Conservation (phyloP, 768 basidiomycete genomes). For the Saitozyma podzolica region DNA sequence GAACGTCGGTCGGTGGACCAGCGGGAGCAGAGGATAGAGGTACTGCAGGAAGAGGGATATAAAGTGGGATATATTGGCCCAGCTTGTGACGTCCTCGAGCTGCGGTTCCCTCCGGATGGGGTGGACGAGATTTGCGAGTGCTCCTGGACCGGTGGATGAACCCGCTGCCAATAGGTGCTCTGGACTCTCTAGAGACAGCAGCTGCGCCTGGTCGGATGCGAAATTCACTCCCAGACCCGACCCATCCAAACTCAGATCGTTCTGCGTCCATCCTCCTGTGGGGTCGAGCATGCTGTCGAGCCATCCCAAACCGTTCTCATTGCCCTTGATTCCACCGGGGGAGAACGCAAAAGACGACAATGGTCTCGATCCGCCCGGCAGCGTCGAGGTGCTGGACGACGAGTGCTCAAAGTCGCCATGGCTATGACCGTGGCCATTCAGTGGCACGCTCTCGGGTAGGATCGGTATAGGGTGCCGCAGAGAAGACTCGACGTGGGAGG, state of each 20-base stretch:
- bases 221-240: slow-evolving; percentile 4
- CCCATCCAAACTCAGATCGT: not conserved
- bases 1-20: slow-evolving; percentile 45
- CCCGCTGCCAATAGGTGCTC: slow-evolving; percentile 18
- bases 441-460: not conserved
- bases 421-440: not conserved
- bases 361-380: not conserved
- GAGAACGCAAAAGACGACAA: slow-evolving; percentile 22
- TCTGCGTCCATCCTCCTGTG: slow-evolving; percentile 1
- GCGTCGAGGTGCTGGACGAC: not conserved
- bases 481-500: not conserved
- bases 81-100: slow-evolving; percentile 39
- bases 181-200: slow-evolving; percentile 35
- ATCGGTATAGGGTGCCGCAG: not conserved
- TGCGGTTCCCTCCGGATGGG: slow-evolving; percentile 27
- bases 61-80: slow-evolving; percentile 43
- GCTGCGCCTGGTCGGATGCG: slow-evolving; percentile 38
- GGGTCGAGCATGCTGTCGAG: slow-evolving; percentile 27
- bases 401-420: not conserved
- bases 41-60: slow-evolving; percentile 43
- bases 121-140: not conserved
- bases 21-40: slow-evolving; percentile 39
- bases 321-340: slow-evolving; percentile 3
- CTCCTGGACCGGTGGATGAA: not conserved
- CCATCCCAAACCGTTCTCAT: slow-evolving; percentile 16